Conservation (phyloP, 495 filamentous ascomycete species). For the Bacidia gigantensis region DNA sequence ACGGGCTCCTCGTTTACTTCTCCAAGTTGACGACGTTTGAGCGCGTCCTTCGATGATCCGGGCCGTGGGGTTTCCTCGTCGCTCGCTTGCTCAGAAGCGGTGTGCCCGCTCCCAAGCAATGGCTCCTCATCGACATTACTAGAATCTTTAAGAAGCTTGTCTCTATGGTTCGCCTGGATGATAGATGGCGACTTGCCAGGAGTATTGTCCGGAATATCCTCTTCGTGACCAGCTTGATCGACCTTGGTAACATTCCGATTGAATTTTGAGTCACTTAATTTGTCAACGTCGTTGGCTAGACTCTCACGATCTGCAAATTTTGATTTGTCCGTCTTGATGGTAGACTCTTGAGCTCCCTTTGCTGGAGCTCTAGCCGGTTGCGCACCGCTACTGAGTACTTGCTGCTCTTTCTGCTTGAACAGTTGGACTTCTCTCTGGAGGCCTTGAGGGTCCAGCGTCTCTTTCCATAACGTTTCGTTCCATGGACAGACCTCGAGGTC, state of each 20-base stretch:
- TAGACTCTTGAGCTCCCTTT: background rate
- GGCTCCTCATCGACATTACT: background rate
- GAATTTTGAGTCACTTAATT: too few species aligned
- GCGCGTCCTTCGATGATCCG: background rate
- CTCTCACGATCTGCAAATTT: background rate
- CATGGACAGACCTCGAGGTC: conserved; percentile 53
- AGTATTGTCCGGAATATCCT: background rate
- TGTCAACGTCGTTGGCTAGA: too few species aligned
- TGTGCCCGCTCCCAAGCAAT: background rate
- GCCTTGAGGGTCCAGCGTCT: conserved; percentile 40
- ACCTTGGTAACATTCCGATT: too few species aligned
- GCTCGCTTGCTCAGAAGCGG: background rate
- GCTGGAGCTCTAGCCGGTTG: background rate
- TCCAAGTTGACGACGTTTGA: background rate
- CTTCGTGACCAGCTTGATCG: too few species aligned
- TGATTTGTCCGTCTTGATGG: background rate
- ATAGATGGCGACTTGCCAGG: background rate
- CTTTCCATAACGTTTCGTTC: conserved; percentile 54
- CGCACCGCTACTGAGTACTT: background rate
- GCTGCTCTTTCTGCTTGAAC: conserved; percentile 11
- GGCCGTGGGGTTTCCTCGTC: background rate
- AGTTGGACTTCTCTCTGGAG: conserved; percentile 26
- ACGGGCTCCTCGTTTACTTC: background rate
- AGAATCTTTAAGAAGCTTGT: background rate
- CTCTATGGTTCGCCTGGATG: background rate